These are phyloP conservation scores for Trichothecium roseum DNA, from an alignment of 2,329 filamentous ascomycete species.

Conservation along the genomic window DNA sequence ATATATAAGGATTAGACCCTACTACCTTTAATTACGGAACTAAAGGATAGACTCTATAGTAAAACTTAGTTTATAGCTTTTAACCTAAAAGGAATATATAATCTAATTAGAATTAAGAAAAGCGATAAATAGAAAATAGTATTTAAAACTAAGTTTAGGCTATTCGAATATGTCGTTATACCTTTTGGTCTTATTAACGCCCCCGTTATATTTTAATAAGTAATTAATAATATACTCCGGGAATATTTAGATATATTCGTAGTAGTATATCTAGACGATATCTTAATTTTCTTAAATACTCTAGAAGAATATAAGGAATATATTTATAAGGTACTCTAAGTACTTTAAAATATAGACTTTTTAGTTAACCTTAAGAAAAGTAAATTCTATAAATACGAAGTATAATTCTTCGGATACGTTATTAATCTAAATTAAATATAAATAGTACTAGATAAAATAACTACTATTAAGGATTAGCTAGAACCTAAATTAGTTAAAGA, in stretches of 20 bases:
- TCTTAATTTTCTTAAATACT: slow-evolving; percentile 11
- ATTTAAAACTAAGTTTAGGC: slow-evolving; percentile 19
- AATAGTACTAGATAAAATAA: neutral
- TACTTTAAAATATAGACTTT: slow-evolving; percentile 1
- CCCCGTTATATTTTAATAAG: slow-evolving; percentile 8
- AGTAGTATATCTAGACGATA: slow-evolving; percentile 11
- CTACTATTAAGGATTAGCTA: neutral
- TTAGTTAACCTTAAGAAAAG: neutral
- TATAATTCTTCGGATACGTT: neutral
- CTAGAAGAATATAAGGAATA: too few species aligned
- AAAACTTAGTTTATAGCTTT: too few species aligned
- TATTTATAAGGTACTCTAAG: slow-evolving; percentile 1
- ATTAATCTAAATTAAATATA: neutral
- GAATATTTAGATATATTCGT: slow-evolving; percentile 10
- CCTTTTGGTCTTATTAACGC: slow-evolving; percentile 14
- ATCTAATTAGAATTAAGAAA: too few species aligned
- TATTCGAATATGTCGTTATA: slow-evolving; percentile 22
- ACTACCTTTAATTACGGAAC: slow-evolving; percentile 15
- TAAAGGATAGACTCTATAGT: slow-evolving; percentile 11
- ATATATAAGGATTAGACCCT: slow-evolving; percentile 14
- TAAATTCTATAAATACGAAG: neutral
- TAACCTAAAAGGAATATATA: too few species aligned
- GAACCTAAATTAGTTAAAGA: neutral
- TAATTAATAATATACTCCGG: slow-evolving; percentile 10
- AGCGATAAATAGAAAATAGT: slow-evolving; percentile 21